Conservation (phyloP, 768 basidiomycete species). For the Naganishia kalamii region DNA sequence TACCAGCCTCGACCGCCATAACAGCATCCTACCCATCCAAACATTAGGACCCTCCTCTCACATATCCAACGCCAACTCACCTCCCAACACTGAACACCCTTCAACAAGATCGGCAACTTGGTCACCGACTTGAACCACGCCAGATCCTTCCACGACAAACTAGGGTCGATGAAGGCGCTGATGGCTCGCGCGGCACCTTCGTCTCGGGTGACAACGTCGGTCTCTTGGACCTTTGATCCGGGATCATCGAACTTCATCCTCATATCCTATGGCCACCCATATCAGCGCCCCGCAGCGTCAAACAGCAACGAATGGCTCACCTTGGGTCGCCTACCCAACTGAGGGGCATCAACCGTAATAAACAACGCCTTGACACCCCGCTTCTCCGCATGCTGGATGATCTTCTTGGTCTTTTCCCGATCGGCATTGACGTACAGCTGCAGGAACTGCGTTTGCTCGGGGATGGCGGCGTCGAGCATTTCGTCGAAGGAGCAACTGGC, state of each 20-base stretch:
- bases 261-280: slow-evolving; percentile 62
- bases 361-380: slow-evolving; percentile 89
- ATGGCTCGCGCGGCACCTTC: slow-evolving; percentile 94
- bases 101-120: slow-evolving; percentile 79
- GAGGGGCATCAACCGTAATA: slow-evolving; percentile 96
- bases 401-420: slow-evolving; percentile 70
- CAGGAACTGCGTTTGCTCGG: slow-evolving; percentile 74
- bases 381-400: slow-evolving; percentile 82
- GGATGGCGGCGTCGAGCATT: slow-evolving; percentile 74
- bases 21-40: slow-evolving; percentile 60
- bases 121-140: slow-evolving; percentile 70
- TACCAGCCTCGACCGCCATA: slow-evolving; percentile 60
- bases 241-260: slow-evolving; percentile 88
- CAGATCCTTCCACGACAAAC: slow-evolving; percentile 77
- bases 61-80: slow-evolving; percentile 38
- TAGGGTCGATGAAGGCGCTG: slow-evolving; percentile 91
- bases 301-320: not conserved
- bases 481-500: slow-evolving; percentile 96
- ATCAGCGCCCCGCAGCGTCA: not conserved
- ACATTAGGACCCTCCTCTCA: not conserved
- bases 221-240: slow-evolving; percentile 48
- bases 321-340: slow-evolving; percentile 67
- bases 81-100: slow-evolving; percentile 85
- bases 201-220: slow-evolving; percentile 63
- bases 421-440: slow-evolving; percentile 95